A percentile compares a stretch with the other conserved stretches of the same genome.
Evolutionary conservation across 371 early-diverging fungal genomes (phyloP).

Genomic region (Mycotypha africana): DNA sequence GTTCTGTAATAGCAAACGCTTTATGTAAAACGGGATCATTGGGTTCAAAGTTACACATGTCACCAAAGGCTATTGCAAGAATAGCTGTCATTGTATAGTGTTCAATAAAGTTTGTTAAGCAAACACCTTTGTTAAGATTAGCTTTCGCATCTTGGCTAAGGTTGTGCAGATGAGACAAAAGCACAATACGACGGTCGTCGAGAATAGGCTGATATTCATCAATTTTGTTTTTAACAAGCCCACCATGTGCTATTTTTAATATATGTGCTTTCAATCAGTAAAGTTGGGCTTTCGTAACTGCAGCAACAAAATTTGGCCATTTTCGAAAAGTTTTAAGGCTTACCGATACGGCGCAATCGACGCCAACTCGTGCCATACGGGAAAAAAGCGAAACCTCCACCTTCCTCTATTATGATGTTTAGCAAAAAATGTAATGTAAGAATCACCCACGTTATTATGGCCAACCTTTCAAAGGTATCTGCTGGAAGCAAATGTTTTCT

Average conservation of each 20-base stretch:
- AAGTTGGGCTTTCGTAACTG: too few species aligned
- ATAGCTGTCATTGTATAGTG: constrained; percentile 43
- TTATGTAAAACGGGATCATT: constrained; percentile 32
- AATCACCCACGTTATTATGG: background rate
- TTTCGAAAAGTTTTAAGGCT: background rate
- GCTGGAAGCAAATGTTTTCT: background rate
- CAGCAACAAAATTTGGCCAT: background rate
- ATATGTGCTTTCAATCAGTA: too few species aligned
- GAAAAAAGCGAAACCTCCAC: constrained; percentile 44
- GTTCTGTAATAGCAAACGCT: constrained; percentile 32
- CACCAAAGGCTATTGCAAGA: constrained; percentile 34
- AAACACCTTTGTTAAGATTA: constrained; percentile 5
- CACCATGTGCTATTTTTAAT: constrained; percentile 25
- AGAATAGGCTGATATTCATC: constrained; percentile 34
- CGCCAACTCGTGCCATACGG: constrained; percentile 42
- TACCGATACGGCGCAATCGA: constrained; percentile 35
- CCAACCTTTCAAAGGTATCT: background rate
- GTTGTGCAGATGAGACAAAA: constrained; percentile 16
- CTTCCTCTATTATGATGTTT: constrained; percentile 19
- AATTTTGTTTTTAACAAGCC: constrained; percentile 31
- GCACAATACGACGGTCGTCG: constrained; percentile 13
- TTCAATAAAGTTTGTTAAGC: constrained; percentile 19
- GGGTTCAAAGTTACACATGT: constrained; percentile 28
- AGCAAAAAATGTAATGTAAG: background rate
- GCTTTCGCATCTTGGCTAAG: constrained; percentile 1